These are phyloP conservation scores for Canavalia ensiformis DNA, from an alignment of 306 rosid genomes.

Conservation along the genomic window DNA sequence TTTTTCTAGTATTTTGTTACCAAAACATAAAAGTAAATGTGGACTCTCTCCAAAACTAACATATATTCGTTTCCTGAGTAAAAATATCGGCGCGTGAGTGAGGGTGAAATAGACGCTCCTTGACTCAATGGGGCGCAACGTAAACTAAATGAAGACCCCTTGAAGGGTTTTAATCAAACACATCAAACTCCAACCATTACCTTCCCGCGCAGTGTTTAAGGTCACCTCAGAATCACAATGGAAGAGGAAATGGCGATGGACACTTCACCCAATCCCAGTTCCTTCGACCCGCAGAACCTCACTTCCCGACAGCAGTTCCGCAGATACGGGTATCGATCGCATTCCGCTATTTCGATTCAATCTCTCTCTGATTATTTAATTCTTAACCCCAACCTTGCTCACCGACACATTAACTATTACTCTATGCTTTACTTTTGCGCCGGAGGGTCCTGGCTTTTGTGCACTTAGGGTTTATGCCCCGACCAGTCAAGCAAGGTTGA, in stretches of 20 bases:
- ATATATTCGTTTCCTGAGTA: too few relatives aligned
- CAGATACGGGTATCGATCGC: slow-evolving; percentile 73
- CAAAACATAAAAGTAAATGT: too few relatives aligned
- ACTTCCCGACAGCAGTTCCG: slow-evolving; percentile 72
- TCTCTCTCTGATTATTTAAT: not conserved
- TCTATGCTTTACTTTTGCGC: not conserved
- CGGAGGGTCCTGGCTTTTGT: slow-evolving; percentile 7
- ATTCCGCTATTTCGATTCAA: not conserved
- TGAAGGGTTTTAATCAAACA: slow-evolving; percentile 39
- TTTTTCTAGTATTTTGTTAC: too few relatives aligned
- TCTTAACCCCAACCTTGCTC: not conserved
- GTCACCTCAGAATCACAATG: slow-evolving; percentile 46
- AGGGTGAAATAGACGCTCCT: not conserved
- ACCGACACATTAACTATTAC: not conserved
- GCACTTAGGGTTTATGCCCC: slow-evolving; percentile 37
- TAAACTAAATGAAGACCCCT: not conserved
- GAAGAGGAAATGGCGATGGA: slow-evolving; percentile 81
- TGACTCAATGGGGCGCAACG: not conserved
- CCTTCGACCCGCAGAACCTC: slow-evolving; percentile 82
- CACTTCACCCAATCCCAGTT: slow-evolving; percentile 64
- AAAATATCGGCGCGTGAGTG: too few relatives aligned
- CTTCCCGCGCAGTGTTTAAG: slow-evolving; percentile 50
- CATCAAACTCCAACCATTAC: not conserved
- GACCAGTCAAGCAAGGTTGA: not conserved
- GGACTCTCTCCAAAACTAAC: too few relatives aligned